Evolutionary conservation across 2,329 filamentous ascomycete species (phyloP).

Genomic region (Chalaropsis thielavioides): DNA sequence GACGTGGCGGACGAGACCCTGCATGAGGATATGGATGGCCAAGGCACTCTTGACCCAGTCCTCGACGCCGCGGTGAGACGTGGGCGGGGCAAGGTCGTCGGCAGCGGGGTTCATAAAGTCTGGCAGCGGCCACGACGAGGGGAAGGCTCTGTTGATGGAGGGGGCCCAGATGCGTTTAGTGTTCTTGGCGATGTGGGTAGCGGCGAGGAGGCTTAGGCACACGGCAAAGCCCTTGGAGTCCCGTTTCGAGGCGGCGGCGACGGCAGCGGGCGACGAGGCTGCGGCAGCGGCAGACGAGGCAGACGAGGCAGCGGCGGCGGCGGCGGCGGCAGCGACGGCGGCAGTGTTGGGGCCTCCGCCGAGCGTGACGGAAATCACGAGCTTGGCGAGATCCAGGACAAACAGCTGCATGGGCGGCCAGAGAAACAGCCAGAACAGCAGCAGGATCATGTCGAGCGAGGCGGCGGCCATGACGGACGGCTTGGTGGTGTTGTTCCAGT

Average conservation of each 20-base stretch:
- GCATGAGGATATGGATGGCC: slow-evolving; percentile 61
- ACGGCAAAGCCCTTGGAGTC: slow-evolving; percentile 31
- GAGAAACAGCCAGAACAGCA: slow-evolving; percentile 74
- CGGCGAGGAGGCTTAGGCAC: slow-evolving; percentile 8
- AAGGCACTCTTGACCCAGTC: slow-evolving; percentile 51
- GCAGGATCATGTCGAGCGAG: slow-evolving; percentile 67
- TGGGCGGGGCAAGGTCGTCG: not conserved
- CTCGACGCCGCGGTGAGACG: slow-evolving; percentile 3
- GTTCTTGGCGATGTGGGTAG: slow-evolving; percentile 9
- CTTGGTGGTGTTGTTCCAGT: slow-evolving; percentile 69
- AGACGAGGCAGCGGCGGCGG: slow-evolving; percentile 28
- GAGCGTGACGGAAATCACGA: slow-evolving; percentile 80
- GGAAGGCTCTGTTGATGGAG: slow-evolving; percentile 7
- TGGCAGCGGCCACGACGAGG: slow-evolving; percentile 3
- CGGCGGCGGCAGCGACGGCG: slow-evolving; percentile 26
- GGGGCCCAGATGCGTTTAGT: slow-evolving; percentile 15
- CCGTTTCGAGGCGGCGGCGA: slow-evolving; percentile 42
- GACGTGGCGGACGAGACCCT: slow-evolving; percentile 56
- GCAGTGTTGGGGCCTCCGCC: slow-evolving; percentile 40
- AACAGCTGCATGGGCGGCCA: slow-evolving; percentile 80
- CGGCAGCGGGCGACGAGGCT: slow-evolving; percentile 26
- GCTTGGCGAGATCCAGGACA: slow-evolving; percentile 78
- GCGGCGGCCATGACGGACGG: slow-evolving; percentile 75
- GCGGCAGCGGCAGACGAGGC: not conserved
- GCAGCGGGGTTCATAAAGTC: slow-evolving; percentile 14